These are phyloP conservation scores for Quercus ilex DNA, from an alignment of 306 rosid species.

Conservation along the genomic window DNA sequence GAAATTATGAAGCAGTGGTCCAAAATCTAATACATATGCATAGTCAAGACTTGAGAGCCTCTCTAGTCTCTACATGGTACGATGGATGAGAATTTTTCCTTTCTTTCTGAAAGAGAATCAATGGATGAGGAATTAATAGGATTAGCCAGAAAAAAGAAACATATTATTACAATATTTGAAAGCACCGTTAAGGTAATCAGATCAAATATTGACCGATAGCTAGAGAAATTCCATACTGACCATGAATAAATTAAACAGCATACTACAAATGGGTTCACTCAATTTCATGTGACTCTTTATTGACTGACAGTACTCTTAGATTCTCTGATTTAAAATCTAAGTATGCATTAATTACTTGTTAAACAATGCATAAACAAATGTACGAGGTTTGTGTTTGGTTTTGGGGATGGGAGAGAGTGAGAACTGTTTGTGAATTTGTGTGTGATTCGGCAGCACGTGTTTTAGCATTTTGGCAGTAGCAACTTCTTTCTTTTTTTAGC, in stretches of 20 bases:
- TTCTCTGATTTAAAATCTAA: constrained; percentile 22
- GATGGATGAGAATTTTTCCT: background rate
- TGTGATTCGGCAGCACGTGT: constrained; percentile 9
- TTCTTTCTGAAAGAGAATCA: background rate
- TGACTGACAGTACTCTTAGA: constrained; percentile 13
- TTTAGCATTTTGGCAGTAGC: background rate
- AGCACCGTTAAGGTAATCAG: too few relatives aligned
- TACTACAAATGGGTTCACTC: constrained; percentile 12
- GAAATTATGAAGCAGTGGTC: background rate
- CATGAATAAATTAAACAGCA: too few relatives aligned
- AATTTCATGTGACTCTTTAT: constrained; percentile 38
- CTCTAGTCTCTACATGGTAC: background rate
- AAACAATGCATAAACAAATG: constrained; percentile 14
- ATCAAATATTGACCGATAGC: too few relatives aligned
- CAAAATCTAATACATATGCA: background rate
- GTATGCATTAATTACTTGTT: constrained; percentile 22
- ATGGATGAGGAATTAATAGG: too few relatives aligned
- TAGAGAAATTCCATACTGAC: too few relatives aligned
- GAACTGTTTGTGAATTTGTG: background rate
- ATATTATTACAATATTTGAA: too few relatives aligned
- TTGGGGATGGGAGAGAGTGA: background rate
- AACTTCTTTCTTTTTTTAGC: background rate
- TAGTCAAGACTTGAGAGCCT: background rate
- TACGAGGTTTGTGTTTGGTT: constrained; percentile 43
- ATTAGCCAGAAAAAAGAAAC: too few relatives aligned